Percentiles rank a stretch among this genome's conserved stretches.
Evolutionary conservation across 2,329 filamentous ascomycete species (phyloP).

Genomic region (Colletotrichum sp.): DNA sequence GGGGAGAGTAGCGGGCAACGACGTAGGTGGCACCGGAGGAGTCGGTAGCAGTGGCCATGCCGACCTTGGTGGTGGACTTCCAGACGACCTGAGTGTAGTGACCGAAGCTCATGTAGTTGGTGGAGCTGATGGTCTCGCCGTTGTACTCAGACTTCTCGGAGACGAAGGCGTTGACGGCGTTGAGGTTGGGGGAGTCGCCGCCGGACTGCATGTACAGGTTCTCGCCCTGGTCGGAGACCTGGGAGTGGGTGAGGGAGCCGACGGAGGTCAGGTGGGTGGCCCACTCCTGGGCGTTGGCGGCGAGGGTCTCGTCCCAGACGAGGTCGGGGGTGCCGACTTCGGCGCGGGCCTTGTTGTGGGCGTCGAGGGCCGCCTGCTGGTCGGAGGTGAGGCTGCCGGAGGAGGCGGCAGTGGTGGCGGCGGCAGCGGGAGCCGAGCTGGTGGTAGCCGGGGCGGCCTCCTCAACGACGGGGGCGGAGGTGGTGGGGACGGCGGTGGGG

Average conservation of each 20-base stretch:
- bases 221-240: slow-evolving; percentile 12
- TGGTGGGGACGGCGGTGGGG: slow-evolving; percentile 27
- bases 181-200: slow-evolving; percentile 1
- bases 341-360: slow-evolving; percentile 19
- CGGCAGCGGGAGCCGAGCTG: slow-evolving; percentile 13
- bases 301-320: slow-evolving; percentile 30
- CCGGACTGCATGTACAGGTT: slow-evolving; percentile 22
- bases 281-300: slow-evolving; percentile 28
- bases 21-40: slow-evolving; percentile 32
- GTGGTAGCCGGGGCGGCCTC: slow-evolving; percentile 15
- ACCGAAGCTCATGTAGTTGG: slow-evolving; percentile 26
- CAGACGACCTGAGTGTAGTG: slow-evolving; percentile 37
- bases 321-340: slow-evolving; percentile 15
- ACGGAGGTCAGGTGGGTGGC: slow-evolving; percentile 13
- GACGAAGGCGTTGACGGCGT: slow-evolving; percentile 17
- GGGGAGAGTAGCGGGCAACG: slow-evolving; percentile 36
- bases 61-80: slow-evolving; percentile 34
- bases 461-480: slow-evolving; percentile 20
- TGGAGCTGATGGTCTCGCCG: slow-evolving; percentile 15
- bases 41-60: slow-evolving; percentile 31
- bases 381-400: slow-evolving; percentile 14
- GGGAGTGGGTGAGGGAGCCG: slow-evolving; percentile 20
- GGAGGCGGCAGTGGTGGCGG: neutral
- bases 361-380: slow-evolving; percentile 17
- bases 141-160: slow-evolving; percentile 17